Evolutionary conservation across 495 filamentous ascomycete species (phyloP), one percentile per base, ranked within the genome.

Genomic region (Apiosordaria backusii): DNA sequence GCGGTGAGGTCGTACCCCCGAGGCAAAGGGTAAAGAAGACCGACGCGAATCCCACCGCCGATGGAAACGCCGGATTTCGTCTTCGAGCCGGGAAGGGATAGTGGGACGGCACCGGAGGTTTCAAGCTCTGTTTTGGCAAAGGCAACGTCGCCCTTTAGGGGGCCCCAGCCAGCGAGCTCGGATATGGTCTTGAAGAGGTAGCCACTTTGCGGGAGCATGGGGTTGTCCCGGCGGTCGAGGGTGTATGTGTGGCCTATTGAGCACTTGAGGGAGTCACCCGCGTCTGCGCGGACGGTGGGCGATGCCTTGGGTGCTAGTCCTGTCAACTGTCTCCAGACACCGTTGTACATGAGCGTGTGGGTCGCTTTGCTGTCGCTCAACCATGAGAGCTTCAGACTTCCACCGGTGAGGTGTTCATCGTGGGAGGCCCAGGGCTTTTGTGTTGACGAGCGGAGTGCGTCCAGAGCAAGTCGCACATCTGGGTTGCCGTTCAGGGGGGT

Each of bases 401-500:
- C 92, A 22, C 93, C 93, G 68, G 87, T 91, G n/a, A 94, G 76
- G 1, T 87, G 87, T 78, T 98, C 96, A 67, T 97, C 94, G 71
- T 99, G 94, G 65, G 90, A 94, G 3, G 95, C 91, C 88, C 91
- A 97, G 16, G 86, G 84, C 72, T 97, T 97, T 67, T 92, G 85
- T 3, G 91, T 95, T 13, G 89, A 86, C 67, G 90, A 94, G 24
- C 88, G 87, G 55, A 95, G 83, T 1, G 84, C 92, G 67, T 93
- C 92, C 59, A 96, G 65, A 67, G 91, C 86, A 40, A 90, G 81
- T 55, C 87, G 83, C 57, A 94, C 78, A 70, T 95, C 88, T 0
- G 95, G 94, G 77, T 97, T 89, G 73, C 89, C 88, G 64, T 76
- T 75, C 58, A 98, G 78, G 0, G 95, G 95, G 0, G 92, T 85